A percentile compares a stretch with the other conserved stretches of the same genome.
Conservation (phyloP, 1,139 yeast genomes). For the Blastobotrys buckinghamii region DNA sequence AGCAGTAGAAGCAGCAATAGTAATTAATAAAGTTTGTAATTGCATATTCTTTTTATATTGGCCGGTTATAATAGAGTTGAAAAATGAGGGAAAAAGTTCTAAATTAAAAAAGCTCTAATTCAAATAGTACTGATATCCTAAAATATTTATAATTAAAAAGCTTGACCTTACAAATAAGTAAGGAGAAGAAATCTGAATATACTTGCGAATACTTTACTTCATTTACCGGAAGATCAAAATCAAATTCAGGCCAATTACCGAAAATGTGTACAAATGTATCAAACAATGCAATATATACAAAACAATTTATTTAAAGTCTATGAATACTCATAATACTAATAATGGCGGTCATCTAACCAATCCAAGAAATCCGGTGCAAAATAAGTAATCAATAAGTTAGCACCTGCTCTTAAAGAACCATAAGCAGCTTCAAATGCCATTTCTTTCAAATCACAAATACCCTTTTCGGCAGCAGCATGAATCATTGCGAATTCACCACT, state of each 20-base stretch:
- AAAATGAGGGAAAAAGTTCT: neutral
- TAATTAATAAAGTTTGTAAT: neutral
- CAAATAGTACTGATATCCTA: neutral
- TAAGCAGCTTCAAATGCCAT: slow-evolving; percentile 91
- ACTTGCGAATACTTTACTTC: no score
- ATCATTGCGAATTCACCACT: slow-evolving; percentile 98
- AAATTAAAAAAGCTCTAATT: neutral
- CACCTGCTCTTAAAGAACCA: slow-evolving; percentile 95
- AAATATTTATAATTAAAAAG: no score
- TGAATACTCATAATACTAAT: no score
- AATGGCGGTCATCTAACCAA: slow-evolving; percentile 48
- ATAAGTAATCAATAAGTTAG: slow-evolving; percentile 82
- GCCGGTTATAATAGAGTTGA: neutral
- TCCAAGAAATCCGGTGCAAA: slow-evolving; percentile 95
- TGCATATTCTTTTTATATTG: neutral
- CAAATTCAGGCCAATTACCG: no score
- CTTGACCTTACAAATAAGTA: no score
- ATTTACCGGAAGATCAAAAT: no score
- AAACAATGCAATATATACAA: no score
- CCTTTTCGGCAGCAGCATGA: slow-evolving; percentile 97
- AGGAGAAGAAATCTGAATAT: no score
- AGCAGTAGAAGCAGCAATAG: neutral
- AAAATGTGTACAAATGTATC: no score
- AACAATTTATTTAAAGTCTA: no score
- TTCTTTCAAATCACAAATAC: slow-evolving; percentile 77